Conservation (phyloP, 2,329 filamentous ascomycete species). For the Aureobasidium sp. region DNA sequence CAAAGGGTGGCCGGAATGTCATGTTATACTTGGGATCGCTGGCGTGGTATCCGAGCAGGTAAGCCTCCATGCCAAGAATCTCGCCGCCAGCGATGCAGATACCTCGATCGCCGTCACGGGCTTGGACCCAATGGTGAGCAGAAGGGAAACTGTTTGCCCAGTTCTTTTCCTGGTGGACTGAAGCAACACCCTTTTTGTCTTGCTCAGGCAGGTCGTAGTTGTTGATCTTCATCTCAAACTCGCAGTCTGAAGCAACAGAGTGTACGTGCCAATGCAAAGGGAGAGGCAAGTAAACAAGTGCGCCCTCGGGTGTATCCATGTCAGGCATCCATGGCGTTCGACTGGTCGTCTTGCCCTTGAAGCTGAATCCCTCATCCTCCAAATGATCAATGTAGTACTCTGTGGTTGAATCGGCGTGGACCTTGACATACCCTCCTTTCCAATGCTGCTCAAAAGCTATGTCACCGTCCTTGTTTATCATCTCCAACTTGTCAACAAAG, state of each 20-base stretch:
- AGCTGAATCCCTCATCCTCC: constrained; percentile 31
- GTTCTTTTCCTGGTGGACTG: constrained; percentile 46
- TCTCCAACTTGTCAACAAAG: constrained; percentile 37
- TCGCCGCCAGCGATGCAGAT: constrained; percentile 35
- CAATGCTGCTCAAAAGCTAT: constrained; percentile 37
- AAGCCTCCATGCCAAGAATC: constrained; percentile 38
- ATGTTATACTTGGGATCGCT: constrained; percentile 28
- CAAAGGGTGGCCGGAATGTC: constrained; percentile 41
- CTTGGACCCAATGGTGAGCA: constrained; percentile 38
- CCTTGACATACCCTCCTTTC: constrained; percentile 35
- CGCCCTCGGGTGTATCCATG: constrained; percentile 39
- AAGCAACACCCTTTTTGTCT: constrained; percentile 30
- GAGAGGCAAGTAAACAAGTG: constrained; percentile 40
- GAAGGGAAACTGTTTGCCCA: constrained; percentile 43
- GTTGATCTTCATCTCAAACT: constrained; percentile 35
- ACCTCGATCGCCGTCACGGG: constrained; percentile 22
- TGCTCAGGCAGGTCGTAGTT: constrained; percentile 22
- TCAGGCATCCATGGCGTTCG: constrained; percentile 34
- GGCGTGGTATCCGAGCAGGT: constrained; percentile 41
- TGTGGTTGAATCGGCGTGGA: constrained; percentile 31
- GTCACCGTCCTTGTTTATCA: constrained; percentile 22
- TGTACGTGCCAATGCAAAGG: constrained; percentile 49
- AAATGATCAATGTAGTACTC: constrained; percentile 28
- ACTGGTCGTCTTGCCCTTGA: constrained; percentile 34
- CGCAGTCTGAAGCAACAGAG: constrained; percentile 36